phyloP scores from a whole-genome alignment of 2,329 filamentous ascomycete species.

The Madurella fahalii region DNA sequence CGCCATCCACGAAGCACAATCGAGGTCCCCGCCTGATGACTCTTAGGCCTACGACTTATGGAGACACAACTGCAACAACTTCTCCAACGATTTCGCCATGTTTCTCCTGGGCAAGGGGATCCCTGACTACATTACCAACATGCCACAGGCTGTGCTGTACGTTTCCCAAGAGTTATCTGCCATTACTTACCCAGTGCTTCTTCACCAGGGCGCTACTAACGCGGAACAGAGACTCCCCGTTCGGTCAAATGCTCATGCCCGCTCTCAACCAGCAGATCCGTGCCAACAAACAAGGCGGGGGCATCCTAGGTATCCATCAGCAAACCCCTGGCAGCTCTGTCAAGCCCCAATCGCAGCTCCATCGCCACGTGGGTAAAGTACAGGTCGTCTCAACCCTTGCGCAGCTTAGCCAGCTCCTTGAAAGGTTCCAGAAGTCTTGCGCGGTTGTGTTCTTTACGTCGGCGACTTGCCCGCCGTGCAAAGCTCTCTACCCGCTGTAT shows the following conservation, averaged over 20 bases:
- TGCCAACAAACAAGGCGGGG: conserved; percentile 45
- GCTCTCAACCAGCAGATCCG: conserved; percentile 55
- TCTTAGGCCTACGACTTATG: conserved; percentile 78
- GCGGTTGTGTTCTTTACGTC: conserved; percentile 92
- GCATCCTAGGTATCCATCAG: conserved; percentile 49
- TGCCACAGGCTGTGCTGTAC: conserved; percentile 79
- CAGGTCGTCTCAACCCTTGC: conserved; percentile 55
- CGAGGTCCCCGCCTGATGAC: neutral
- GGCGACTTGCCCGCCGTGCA: conserved; percentile 80
- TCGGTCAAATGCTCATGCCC: conserved; percentile 77
- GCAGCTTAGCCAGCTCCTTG: conserved; percentile 59
- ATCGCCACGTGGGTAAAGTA: conserved; percentile 46
- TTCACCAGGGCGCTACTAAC: neutral
- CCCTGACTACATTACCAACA: conserved; percentile 76
- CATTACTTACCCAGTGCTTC: neutral
- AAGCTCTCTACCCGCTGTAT: conserved; percentile 74
- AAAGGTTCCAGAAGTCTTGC: conserved; percentile 59
- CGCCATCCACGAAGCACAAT: neutral
- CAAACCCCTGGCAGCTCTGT: conserved; percentile 25
- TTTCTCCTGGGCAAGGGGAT: conserved; percentile 88
- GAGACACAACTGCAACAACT: conserved; percentile 96
- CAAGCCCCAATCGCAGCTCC: conserved; percentile 28
- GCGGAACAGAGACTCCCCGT: conserved; percentile 23
- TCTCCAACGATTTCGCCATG: conserved; percentile 85
- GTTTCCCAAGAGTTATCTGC: conserved; percentile 44